Conservation (phyloP, 176 grass and related monocot species). For the Eragrostis nindensis region DNA sequence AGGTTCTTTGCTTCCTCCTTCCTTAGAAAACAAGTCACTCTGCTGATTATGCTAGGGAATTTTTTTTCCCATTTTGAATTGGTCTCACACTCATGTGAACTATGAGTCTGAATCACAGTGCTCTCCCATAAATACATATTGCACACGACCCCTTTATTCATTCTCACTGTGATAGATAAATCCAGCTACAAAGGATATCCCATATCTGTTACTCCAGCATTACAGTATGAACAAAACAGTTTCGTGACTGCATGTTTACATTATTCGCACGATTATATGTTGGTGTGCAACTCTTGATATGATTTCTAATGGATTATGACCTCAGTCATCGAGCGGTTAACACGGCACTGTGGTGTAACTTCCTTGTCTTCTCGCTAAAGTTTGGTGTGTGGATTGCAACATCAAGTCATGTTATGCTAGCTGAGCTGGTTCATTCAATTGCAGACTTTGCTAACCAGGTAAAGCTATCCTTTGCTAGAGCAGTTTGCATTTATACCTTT, state of each 20-base stretch:
- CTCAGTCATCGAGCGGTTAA: constrained; percentile 93
- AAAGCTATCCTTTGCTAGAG: constrained; percentile 25
- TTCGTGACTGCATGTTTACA: constrained; percentile 34
- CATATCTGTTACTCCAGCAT: background rate
- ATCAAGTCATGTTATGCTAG: constrained; percentile 99
- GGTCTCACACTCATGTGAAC: background rate
- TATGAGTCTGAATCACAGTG: constrained; percentile 26
- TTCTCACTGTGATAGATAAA: constrained; percentile 7
- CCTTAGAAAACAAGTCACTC: background rate
- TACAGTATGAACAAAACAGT: constrained; percentile 12
- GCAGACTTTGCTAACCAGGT: constrained; percentile 98
- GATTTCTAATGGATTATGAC: constrained; percentile 39
- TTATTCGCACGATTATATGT: constrained; percentile 23
- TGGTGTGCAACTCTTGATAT: constrained; percentile 14
- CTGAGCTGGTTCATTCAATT: constrained; percentile 87
- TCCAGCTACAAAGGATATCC: background rate
- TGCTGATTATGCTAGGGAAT: background rate
- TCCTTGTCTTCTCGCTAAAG: constrained; percentile 97
- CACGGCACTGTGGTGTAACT: constrained; percentile 94
- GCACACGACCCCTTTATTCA: background rate
- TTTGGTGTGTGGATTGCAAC: constrained; percentile 95
- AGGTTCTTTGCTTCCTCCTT: background rate
- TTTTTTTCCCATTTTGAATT: background rate
- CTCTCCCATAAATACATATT: background rate
- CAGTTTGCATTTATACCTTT: constrained; percentile 24